phyloP scores from a whole-genome alignment of 2,329 filamentous ascomycete genomes.

The Dactylellina haptotyla region DNA sequence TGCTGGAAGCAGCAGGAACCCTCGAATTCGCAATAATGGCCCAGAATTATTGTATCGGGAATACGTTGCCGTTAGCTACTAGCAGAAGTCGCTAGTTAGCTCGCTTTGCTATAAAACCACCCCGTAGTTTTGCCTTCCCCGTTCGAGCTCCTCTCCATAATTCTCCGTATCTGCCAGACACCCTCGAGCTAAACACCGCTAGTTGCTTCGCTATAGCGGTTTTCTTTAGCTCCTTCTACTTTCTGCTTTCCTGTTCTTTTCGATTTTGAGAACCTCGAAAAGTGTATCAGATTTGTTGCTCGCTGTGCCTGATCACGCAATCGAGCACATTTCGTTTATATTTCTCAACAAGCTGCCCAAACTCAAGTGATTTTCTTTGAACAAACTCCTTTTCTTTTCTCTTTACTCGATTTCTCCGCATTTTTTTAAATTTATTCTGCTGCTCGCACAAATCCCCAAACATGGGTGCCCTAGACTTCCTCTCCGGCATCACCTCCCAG shows the following conservation, averaged over 20 bases:
- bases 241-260: not conserved
- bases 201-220: too few species aligned
- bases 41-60: not conserved
- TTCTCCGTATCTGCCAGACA: not conserved
- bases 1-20: not conserved
- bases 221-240: not conserved
- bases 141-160: slow-evolving; percentile 6
- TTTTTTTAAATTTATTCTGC: not conserved
- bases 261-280: not conserved
- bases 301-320: slow-evolving; percentile 36
- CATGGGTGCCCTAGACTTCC: slow-evolving; percentile 45
- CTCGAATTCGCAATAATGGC: slow-evolving; percentile 5
- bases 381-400: slow-evolving; percentile 6
- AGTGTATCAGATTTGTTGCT: slow-evolving; percentile 4
- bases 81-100: not conserved
- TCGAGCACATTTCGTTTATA: slow-evolving; percentile 25
- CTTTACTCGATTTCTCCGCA: not conserved
- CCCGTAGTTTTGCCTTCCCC: not conserved
- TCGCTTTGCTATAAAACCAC: not conserved
- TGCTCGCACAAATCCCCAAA: not conserved
- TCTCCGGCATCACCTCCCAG: slow-evolving; percentile 33
- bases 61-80: not conserved
- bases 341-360: slow-evolving; percentile 16
- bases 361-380: too few species aligned
- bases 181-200: not conserved